phyloP scores from a whole-genome alignment of 345 rosid species.

The Syzygium aqueum region DNA sequence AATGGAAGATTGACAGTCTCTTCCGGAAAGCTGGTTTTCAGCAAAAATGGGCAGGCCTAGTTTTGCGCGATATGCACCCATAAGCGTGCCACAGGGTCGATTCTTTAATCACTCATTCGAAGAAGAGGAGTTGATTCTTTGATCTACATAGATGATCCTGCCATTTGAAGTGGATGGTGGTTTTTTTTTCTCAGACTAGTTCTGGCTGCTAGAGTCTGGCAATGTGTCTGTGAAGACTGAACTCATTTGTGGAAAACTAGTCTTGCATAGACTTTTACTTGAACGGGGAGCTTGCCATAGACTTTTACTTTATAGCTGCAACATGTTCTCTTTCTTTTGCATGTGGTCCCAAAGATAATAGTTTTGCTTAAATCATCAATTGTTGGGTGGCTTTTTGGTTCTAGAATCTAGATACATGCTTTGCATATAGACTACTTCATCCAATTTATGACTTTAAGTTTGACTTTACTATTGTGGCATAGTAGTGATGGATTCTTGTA shows the following conservation, averaged over 20 bases:
- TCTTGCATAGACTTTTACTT: neutral
- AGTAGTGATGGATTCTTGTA: neutral
- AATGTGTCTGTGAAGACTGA: neutral
- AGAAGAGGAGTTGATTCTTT: neutral
- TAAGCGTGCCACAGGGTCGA: neutral
- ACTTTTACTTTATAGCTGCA: neutral
- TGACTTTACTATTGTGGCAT: neutral
- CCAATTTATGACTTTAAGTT: neutral
- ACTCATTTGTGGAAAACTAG: neutral
- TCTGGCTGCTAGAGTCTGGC: neutral
- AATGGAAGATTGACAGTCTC: neutral
- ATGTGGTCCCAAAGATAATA: neutral
- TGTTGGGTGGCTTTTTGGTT: neutral
- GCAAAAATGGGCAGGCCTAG: neutral
- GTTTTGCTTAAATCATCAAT: neutral
- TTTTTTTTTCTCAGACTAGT: neutral
- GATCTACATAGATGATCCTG: neutral
- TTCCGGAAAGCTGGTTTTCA: neutral
- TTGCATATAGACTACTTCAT: neutral
- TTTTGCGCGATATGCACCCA: neutral
- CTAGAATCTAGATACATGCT: neutral
- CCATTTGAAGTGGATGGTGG: neutral
- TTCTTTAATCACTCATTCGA: neutral
- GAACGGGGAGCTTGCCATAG: neutral
- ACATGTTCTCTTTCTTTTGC: neutral